Percentiles rank a stretch among this genome's conserved stretches.
phyloP scores from a whole-genome alignment of 1,139 yeast genomes.

The Candida glucosophila region DNA sequence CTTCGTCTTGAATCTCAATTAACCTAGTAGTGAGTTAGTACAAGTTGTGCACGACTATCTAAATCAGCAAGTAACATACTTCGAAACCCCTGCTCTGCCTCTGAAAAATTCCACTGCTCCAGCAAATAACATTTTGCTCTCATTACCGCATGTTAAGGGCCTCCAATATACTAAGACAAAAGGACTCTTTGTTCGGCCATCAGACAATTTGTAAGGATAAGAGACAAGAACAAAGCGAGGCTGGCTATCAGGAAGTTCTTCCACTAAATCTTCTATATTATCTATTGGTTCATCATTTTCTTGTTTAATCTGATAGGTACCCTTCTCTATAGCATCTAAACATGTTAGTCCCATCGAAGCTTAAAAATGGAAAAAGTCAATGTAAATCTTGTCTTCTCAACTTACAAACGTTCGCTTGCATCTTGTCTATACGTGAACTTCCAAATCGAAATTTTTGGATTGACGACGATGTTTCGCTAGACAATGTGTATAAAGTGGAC shows the following conservation, averaged over 20 bases:
- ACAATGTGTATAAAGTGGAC: conserved; percentile 51
- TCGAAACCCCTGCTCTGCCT: conserved; percentile 67
- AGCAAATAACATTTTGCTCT: conserved; percentile 77
- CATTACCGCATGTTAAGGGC: conserved; percentile 77
- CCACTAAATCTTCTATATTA: conserved; percentile 52
- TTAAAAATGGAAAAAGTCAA: no score
- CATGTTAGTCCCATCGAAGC: conserved; percentile 7
- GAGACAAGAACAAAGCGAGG: conserved; percentile 74
- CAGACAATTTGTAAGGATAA: conserved; percentile 61
- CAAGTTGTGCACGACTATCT: not conserved
- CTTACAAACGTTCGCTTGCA: conserved; percentile 61
- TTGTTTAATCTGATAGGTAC: conserved; percentile 44
- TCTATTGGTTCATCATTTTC: conserved; percentile 38
- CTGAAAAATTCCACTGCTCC: conserved; percentile 79
- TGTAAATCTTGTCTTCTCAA: conserved; percentile 9
- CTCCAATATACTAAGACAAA: conserved; percentile 76
- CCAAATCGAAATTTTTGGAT: conserved; percentile 66
- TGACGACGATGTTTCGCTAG: conserved; percentile 53
- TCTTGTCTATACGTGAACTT: conserved; percentile 53
- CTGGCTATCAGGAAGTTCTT: conserved; percentile 72
- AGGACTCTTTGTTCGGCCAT: conserved; percentile 70
- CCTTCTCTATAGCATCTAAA: conserved; percentile 44
- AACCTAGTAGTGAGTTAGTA: conserved; percentile 29
- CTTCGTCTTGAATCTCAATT: conserved; percentile 51
- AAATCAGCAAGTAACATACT: conserved; percentile 32